A percentile compares a stretch with the other conserved stretches of the same genome.
These are phyloP conservation scores for Petunia axillaris DNA, from an alignment of 257 asterid genomes.

Conservation along the genomic window DNA sequence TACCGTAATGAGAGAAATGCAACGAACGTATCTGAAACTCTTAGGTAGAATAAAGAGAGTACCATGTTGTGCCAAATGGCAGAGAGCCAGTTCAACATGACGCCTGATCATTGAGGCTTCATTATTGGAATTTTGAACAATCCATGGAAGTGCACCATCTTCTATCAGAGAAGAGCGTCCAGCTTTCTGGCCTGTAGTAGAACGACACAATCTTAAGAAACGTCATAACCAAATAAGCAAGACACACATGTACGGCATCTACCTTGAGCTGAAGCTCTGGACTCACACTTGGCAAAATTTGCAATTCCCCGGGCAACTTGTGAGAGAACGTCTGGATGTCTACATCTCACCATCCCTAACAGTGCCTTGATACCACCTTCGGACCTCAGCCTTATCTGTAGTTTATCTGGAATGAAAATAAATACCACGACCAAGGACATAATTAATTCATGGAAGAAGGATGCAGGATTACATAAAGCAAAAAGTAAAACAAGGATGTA, in stretches of 20 bases:
- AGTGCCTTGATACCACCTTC: conserved; percentile 99
- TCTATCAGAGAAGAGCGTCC: conserved; percentile 86
- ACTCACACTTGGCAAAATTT: conserved; percentile 95
- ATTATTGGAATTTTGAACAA: conserved; percentile 93
- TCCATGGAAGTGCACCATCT: conserved; percentile 94
- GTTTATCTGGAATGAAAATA: conserved; percentile 60
- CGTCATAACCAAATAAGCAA: not conserved
- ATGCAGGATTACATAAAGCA: not conserved
- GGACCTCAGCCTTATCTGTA: conserved; percentile 86
- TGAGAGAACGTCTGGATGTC: conserved; percentile 94
- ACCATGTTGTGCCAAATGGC: conserved; percentile 99
- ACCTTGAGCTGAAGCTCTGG: conserved; percentile 91
- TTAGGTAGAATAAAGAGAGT: conserved; percentile 19
- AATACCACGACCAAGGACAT: not conserved
- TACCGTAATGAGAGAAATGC: not conserved
- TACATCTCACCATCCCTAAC: conserved; percentile 93
- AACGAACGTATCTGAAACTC: not conserved
- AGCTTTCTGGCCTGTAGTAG: conserved; percentile 58
- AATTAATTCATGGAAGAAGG: not conserved
- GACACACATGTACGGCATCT: conserved; percentile 17
- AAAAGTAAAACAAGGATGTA: not conserved
- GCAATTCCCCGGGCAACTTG: conserved; percentile 99
- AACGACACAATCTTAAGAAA: conserved; percentile 20
- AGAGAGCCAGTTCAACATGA: conserved; percentile 96
- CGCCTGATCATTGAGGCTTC: conserved; percentile 96